Conservation (phyloP, 176 grass and related monocot species). For the Carex pumila region DNA sequence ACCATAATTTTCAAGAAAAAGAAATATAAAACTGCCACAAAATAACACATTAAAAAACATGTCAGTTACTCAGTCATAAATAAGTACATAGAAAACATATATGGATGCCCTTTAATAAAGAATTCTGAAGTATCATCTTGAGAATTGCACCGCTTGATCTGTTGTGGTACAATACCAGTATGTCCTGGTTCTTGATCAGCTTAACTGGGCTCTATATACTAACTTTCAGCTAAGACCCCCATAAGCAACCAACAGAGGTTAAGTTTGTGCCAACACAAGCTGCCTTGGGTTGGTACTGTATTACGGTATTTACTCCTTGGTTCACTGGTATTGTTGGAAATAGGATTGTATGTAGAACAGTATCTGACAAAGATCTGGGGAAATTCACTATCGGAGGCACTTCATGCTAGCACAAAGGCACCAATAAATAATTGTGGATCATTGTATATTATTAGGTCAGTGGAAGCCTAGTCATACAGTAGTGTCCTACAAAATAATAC, state of each 20-base stretch:
- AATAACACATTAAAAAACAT: background rate
- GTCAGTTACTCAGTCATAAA: background rate
- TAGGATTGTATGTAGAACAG: background rate
- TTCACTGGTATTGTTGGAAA: background rate
- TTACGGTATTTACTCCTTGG: background rate
- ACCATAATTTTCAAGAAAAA: slow-evolving; percentile 93
- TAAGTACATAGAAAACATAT: background rate
- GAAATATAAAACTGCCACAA: slow-evolving; percentile 80
- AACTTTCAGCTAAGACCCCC: background rate
- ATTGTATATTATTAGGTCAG: background rate
- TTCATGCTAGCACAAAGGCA: background rate
- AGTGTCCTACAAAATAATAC: background rate
- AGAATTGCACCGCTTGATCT: background rate
- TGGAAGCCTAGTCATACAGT: background rate
- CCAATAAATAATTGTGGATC: background rate
- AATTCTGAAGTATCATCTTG: background rate
- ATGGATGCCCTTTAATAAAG: background rate
- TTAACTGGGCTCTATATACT: background rate
- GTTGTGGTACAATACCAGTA: background rate
- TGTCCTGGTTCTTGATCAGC: background rate
- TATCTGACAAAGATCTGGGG: background rate
- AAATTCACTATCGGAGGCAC: background rate
- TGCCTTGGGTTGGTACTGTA: background rate
- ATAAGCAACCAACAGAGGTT: slow-evolving; percentile 2
- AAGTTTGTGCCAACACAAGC: background rate